Conservation (phyloP, 2,329 filamentous ascomycete genomes). For the Aphanocladium album region DNA sequence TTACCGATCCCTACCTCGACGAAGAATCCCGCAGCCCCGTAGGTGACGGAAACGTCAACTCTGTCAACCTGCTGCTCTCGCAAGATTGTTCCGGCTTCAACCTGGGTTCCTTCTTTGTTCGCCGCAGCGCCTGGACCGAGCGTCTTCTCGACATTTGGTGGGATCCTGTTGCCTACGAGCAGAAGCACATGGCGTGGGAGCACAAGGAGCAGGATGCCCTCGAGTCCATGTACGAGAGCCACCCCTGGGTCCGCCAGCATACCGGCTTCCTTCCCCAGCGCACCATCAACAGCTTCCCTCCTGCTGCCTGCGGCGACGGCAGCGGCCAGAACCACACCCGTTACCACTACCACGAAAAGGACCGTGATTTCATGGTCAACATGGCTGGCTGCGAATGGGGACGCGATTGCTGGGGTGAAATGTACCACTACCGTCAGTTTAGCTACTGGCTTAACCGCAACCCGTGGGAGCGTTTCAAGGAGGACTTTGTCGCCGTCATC, state of each 20-base stretch:
- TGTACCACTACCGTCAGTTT: slow-evolving; percentile 90
- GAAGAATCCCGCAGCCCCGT: slow-evolving; percentile 62
- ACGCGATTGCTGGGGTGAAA: slow-evolving; percentile 94
- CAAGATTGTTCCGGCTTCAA: slow-evolving; percentile 98
- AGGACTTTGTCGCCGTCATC: slow-evolving; percentile 55
- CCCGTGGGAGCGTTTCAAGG: slow-evolving; percentile 71
- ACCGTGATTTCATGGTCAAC: slow-evolving; percentile 91
- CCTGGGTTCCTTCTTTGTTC: slow-evolving; percentile 89
- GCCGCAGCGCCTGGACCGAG: slow-evolving; percentile 82
- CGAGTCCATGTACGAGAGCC: slow-evolving; percentile 83
- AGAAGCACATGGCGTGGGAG: slow-evolving; percentile 98
- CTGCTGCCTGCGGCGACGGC: slow-evolving; percentile 78
- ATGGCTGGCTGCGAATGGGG: slow-evolving; percentile 99
- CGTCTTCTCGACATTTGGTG: slow-evolving; percentile 94
- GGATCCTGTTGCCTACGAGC: slow-evolving; percentile 96
- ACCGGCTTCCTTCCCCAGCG: slow-evolving; percentile 87
- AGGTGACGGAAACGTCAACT: slow-evolving; percentile 72
- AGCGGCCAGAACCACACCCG: slow-evolving; percentile 58
- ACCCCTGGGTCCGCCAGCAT: slow-evolving; percentile 88
- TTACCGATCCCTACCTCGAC: slow-evolving; percentile 70
- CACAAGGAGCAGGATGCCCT: slow-evolving; percentile 97
- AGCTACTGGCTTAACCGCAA: slow-evolving; percentile 86
- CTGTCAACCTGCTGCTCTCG: slow-evolving; percentile 81
- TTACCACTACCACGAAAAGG: slow-evolving; percentile 80
- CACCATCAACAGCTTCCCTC: slow-evolving; percentile 90